Evolutionary conservation across 441 rosid species (phyloP), one percentile per base, ranked within the genome.

Genomic region (Gossypium gossypioides): DNA sequence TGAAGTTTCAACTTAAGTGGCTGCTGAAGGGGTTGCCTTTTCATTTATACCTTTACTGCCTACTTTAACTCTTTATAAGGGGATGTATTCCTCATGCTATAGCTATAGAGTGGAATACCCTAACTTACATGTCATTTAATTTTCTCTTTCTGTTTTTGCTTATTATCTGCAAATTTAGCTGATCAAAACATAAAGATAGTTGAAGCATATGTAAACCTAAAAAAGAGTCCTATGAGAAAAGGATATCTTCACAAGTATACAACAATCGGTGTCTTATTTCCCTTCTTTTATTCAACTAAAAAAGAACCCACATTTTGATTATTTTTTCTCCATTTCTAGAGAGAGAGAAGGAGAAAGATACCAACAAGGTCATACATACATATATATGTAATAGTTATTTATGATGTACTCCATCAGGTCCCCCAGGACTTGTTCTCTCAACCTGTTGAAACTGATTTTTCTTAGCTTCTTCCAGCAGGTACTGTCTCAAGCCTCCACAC

Each of bases 371-470:
- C 32, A 27, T 27, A 27, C 5, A 27, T 27, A 27, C 5, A 27
- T 27, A 27, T 27, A 27, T 27, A 27, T 27, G 5, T 27, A 29
- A 61, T 78, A 72, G n/a, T 74, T 50, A 12, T 74, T 69, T 40
- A 32, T 76, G 89, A 65, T 87, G 87, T 0, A 79, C 78, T 0
- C 79, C 75, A 65, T 84, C 84, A 48, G 83, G 88, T 6, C 90
- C 88, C 21, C 80, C 84, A 0, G 88, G 90, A 27, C 85, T 81
- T 0, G 29, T 40, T 64, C 88, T 68, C 24, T 15, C 24, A 77
- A 71, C 71, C 25, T 82, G 56, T 9, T 29, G 56, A 25, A 24
- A 15, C 15, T 51, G 66, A 24, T 27, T 54, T 64, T 50, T 59
- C 10, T 40, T 37, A 40, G n/a, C 70, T 18, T 60, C 64, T 66